Conservation (phyloP, 805 yeast genomes). For the Wickerhamiella siamensis region DNA sequence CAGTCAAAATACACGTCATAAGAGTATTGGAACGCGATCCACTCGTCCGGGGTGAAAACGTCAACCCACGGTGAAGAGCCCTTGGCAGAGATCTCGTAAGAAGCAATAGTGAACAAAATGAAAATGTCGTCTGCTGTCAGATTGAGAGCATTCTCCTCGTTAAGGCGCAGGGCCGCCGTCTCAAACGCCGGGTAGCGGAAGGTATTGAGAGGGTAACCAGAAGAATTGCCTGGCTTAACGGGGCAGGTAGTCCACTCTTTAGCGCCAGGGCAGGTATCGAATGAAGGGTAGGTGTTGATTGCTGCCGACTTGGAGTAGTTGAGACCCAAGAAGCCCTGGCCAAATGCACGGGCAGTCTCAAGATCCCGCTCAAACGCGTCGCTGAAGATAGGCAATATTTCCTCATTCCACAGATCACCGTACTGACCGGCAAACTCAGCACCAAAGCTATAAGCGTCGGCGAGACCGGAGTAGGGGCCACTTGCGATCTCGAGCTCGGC, state of each 20-base stretch:
- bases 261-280: conserved; percentile 35
- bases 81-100: conserved; percentile 36
- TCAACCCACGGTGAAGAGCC: conserved; percentile 32
- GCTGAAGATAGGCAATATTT: conserved; percentile 32
- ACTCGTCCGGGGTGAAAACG: conserved; percentile 38
- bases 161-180: conserved; percentile 21
- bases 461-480: conserved; percentile 34
- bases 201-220: conserved; percentile 10
- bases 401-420: conserved; percentile 27
- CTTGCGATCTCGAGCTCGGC: conserved; percentile 30
- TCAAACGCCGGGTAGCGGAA: conserved; percentile 15
- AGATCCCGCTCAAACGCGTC: conserved; percentile 23
- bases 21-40: conserved; percentile 29
- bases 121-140: conserved; percentile 30
- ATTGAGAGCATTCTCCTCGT: conserved; percentile 26
- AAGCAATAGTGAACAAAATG: conserved; percentile 33
- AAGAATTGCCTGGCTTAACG: conserved; percentile 28
- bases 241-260: conserved; percentile 44
- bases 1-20: conserved; percentile 34
- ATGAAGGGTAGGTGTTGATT: conserved; percentile 34
- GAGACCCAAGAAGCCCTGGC: conserved; percentile 43
- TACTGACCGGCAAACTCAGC: conserved; percentile 32
- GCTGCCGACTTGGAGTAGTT: conserved; percentile 27
- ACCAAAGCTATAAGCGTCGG: conserved; percentile 33
- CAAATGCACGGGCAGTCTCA: conserved; percentile 41